Evolutionary conservation across 306 rosid species (phyloP), one percentile per base, ranked within the genome.

Genomic region (Inga laurina): DNA sequence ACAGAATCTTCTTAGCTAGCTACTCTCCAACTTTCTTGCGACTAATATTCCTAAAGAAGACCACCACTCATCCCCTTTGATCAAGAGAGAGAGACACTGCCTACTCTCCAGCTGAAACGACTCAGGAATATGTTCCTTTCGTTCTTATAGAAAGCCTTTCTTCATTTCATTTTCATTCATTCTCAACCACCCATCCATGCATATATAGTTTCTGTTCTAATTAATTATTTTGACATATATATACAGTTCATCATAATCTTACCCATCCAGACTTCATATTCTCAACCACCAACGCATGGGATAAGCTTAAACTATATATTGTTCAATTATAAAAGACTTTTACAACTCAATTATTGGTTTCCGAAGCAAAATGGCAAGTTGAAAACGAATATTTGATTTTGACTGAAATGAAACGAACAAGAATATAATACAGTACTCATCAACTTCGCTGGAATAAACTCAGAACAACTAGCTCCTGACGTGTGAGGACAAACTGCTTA

Each of bases 401-500:
- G 83, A 79, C 67, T 84, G 76, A 79, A 49, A 78, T 84, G 61
- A 48, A 61, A 8, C 44, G 34, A 83, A 61, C 48, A 78, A 72
- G 41, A 14, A 39, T 6, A 39, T 39, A 59, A 78, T 32, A 71
- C 82, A 18, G 86, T 71, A 13, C 79, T 45, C 34, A 49, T 45
- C 34, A 49, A 45, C 57, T 45, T 84, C 52, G 71, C 52, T 65
- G 70, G 83, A 75, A 51, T 61, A 73, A 19, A 61, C 74, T 83
- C 24, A 57, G 56, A 62, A 78, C 43, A 77, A 77, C 6, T 39
- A 39, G 34, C 32, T 44, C 85, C 21, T 83, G 78, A 82, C 35
- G 82, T 70, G 84, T 84, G 74, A 81, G 80, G 92, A 89, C 93
- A 90, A 92, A 39, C 11, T 83, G 93, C 93, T 87, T 79, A 88